Percentiles rank a stretch among this genome's conserved stretches.
Evolutionary conservation across 2,329 filamentous ascomycete species (phyloP).

Genomic region (Purpureocillium takamizusanense): DNA sequence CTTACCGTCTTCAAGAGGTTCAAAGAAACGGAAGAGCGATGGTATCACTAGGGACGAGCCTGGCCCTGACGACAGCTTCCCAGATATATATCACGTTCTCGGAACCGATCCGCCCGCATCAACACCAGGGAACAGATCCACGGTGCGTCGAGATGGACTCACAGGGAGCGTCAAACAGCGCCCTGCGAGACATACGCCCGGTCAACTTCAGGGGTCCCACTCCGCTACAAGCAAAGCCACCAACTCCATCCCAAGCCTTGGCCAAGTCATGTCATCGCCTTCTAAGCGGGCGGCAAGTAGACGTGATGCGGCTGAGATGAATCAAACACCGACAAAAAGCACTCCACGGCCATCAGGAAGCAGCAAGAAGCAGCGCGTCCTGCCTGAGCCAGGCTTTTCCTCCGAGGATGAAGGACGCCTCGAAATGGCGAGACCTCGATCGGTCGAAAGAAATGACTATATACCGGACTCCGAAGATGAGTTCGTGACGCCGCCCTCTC

Average conservation of each 20-base stretch:
- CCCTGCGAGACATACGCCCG: conserved; percentile 8
- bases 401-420: conserved; percentile 6
- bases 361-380: conserved; percentile 9
- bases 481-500: conserved; percentile 27
- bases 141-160: conserved; percentile 11
- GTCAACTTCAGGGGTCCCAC: not conserved
- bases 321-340: conserved; percentile 5
- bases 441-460: conserved; percentile 16
- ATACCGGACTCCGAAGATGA: conserved; percentile 52
- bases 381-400: not conserved
- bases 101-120: conserved; percentile 28
- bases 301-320: conserved; percentile 1
- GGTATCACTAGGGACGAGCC: conserved; percentile 31
- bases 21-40: conserved; percentile 44
- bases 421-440: not conserved
- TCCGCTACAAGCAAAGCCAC: conserved; percentile 1
- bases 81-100: conserved; percentile 42
- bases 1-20: conserved; percentile 23
- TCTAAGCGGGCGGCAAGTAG: conserved; percentile 11
- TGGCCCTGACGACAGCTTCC: conserved; percentile 36
- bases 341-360: conserved; percentile 4
- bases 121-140: conserved; percentile 20
- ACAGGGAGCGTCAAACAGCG: conserved; percentile 9
- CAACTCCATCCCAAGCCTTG: conserved; percentile 8
- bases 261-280: conserved; percentile 15